Percentiles rank a stretch among this genome's conserved stretches.
Conservation (phyloP, 1,284 basidiomycete genomes). For the Ceratobasidium theobromae region DNA sequence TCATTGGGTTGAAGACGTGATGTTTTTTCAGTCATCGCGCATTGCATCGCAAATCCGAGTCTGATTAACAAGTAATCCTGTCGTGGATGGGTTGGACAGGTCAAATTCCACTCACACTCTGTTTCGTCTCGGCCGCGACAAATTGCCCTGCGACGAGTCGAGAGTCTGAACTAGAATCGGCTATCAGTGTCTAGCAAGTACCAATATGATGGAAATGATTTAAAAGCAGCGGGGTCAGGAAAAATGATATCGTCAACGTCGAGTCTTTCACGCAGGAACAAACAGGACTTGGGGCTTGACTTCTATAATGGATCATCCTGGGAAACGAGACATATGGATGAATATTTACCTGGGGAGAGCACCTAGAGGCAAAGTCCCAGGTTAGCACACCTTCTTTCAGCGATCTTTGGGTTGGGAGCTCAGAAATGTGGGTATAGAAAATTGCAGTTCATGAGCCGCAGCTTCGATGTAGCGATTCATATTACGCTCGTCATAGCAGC, state of each 20-base stretch:
- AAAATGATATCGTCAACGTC: slow-evolving; percentile 23
- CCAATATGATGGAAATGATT: neutral
- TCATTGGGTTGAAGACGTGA: slow-evolving; percentile 30
- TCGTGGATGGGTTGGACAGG: neutral
- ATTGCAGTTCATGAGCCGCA: slow-evolving; percentile 61
- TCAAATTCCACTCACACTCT: neutral
- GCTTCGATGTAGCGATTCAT: slow-evolving; percentile 86
- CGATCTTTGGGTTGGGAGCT: slow-evolving; percentile 43
- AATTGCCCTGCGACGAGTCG: neutral
- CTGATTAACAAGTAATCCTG: slow-evolving; percentile 31
- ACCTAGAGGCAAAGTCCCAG: neutral
- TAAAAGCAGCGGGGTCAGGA: neutral
- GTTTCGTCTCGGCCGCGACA: neutral
- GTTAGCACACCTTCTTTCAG: neutral
- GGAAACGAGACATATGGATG: slow-evolving; percentile 37
- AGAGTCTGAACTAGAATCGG: neutral
- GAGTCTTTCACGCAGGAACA: slow-evolving; percentile 38
- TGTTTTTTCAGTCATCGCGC: slow-evolving; percentile 13
- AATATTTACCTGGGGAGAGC: slow-evolving; percentile 39
- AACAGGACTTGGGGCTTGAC: slow-evolving; percentile 81
- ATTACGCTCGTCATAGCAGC: slow-evolving; percentile 56
- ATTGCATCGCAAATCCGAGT: slow-evolving; percentile 22
- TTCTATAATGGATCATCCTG: slow-evolving; percentile 75
- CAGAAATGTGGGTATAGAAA: slow-evolving; percentile 87
- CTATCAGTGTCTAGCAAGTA: neutral